phyloP scores from a whole-genome alignment of 129 eudicot genomes.

The Helianthus tuberosus region DNA sequence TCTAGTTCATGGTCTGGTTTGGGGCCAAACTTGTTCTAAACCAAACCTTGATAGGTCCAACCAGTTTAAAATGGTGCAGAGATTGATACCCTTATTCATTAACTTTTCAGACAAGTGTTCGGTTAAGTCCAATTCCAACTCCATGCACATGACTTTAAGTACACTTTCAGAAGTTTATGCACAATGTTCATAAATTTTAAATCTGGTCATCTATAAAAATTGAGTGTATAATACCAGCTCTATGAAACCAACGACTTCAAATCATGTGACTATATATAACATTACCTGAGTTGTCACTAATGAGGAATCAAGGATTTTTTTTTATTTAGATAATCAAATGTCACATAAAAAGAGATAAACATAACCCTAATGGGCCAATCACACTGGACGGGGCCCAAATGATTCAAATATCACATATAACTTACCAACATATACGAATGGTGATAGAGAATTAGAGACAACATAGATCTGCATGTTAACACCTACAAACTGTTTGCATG shows the following conservation, averaged over 20 bases:
- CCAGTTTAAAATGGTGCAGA: background rate
- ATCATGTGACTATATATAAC: background rate
- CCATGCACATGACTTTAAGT: background rate
- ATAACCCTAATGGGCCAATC: slow-evolving; percentile 53
- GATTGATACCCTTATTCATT: no score
- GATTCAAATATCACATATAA: slow-evolving; percentile 18
- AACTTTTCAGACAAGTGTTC: no score
- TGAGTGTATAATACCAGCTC: slow-evolving; percentile 4
- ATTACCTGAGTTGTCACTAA: background rate
- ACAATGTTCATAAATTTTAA: background rate
- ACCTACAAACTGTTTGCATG: background rate
- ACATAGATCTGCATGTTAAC: slow-evolving; percentile 68
- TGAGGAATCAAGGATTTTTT: no score
- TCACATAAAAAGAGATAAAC: slow-evolving; percentile 61
- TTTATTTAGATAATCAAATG: no score
- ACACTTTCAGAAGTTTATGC: background rate
- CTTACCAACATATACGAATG: slow-evolving; percentile 90
- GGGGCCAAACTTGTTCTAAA: background rate
- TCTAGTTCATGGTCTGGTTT: background rate
- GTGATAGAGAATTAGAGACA: slow-evolving; percentile 94
- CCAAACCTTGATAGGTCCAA: background rate
- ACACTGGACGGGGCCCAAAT: slow-evolving; percentile 40
- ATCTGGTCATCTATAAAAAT: background rate
- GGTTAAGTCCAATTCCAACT: no score
- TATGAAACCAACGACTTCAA: slow-evolving; percentile 5